These are phyloP conservation scores for Rhodomyrtus psidioides DNA, from an alignment of 441 rosid species.

Conservation along the genomic window DNA sequence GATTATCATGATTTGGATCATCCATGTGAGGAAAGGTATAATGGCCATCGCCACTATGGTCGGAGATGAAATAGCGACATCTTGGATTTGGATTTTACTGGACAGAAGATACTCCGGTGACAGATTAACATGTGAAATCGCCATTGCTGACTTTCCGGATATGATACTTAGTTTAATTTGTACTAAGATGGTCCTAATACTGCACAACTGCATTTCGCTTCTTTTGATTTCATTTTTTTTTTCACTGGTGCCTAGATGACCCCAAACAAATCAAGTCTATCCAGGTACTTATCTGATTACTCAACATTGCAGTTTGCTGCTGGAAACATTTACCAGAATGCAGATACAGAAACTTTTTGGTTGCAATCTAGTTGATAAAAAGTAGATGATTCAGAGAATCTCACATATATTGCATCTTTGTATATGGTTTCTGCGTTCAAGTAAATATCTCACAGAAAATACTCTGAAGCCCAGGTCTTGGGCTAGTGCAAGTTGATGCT, in stretches of 20 bases:
- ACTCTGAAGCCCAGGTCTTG: neutral
- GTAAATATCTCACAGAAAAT: neutral
- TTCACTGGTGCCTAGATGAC: neutral
- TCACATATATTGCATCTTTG: neutral
- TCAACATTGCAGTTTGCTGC: neutral
- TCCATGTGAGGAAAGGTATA: slow-evolving; percentile 1
- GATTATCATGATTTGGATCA: slow-evolving; percentile 11
- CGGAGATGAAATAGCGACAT: slow-evolving; percentile 14
- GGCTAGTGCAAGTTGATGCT: neutral
- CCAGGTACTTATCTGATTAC: neutral
- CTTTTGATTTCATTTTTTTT: neutral
- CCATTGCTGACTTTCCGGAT: neutral
- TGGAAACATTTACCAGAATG: neutral
- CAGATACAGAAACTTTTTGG: neutral
- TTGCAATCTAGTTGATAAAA: neutral
- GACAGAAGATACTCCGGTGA: neutral
- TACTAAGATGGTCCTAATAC: neutral
- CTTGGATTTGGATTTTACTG: neutral
- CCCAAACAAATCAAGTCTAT: neutral
- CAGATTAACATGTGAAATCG: neutral
- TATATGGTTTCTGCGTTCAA: neutral
- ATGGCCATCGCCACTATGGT: slow-evolving; percentile 20
- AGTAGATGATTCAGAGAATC: neutral
- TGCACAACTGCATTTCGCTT: neutral
- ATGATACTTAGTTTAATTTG: neutral